Evolutionary conservation across 768 basidiomycete genomes (phyloP).

Genomic region (Amanita subjunquillea): DNA sequence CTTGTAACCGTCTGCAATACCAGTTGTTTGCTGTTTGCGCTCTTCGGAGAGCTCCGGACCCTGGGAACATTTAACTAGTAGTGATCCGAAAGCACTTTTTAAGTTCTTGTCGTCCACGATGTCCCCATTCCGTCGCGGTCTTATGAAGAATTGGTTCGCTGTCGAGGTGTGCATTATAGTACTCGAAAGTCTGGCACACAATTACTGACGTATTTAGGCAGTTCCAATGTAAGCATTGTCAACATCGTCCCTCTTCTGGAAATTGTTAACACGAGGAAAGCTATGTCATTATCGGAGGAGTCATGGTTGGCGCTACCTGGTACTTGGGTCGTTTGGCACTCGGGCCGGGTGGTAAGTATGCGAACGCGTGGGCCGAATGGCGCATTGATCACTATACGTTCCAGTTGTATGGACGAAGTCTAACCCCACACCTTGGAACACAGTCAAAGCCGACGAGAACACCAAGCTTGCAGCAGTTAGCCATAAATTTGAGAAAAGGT

Average conservation of each 20-base stretch:
- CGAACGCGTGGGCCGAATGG: background rate
- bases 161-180: constrained; percentile 41
- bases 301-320: constrained; percentile 51
- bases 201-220: constrained; percentile 21
- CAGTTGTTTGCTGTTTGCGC: background rate
- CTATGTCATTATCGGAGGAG: constrained; percentile 42
- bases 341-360: constrained; percentile 39
- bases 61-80: background rate
- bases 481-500: constrained; percentile 72
- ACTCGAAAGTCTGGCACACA: background rate
- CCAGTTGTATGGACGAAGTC: constrained; percentile 47
- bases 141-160: constrained; percentile 66
- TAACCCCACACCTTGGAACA: constrained; percentile 89
- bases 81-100: background rate
- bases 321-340: constrained; percentile 58
- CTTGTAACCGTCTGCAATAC: background rate
- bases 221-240: constrained; percentile 36
- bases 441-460: constrained; percentile 63
- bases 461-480: constrained; percentile 62
- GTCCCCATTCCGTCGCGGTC: constrained; percentile 23
- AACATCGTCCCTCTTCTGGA: background rate
- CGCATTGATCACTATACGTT: background rate
- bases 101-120: background rate
- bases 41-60: background rate
- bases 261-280: constrained; percentile 14